phyloP scores from a whole-genome alignment of 2,329 filamentous ascomycete species.

The Xylariaceae sp. region DNA sequence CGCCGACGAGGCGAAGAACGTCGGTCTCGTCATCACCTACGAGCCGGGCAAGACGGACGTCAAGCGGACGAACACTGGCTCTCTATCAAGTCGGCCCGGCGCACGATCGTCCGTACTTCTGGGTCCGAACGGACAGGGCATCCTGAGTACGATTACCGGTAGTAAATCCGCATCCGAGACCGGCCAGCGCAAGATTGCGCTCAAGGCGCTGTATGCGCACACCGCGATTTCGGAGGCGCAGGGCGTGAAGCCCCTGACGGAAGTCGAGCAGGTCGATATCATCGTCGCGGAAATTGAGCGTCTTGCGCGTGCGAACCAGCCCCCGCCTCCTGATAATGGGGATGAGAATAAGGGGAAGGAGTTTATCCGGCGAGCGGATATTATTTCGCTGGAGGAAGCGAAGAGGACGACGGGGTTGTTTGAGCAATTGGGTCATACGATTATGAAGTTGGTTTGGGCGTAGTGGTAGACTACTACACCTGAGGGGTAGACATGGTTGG shows the following conservation, averaged over 20 bases:
- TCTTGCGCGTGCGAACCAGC: conserved; percentile 49
- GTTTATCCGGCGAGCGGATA: conserved; percentile 56
- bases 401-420: conserved; percentile 80
- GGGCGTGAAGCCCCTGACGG: conserved; percentile 42
- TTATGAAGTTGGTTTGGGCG: conserved; percentile 92
- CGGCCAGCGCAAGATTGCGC: conserved; percentile 43
- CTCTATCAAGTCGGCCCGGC: conserved; percentile 54
- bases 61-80: conserved; percentile 78
- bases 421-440: conserved; percentile 79
- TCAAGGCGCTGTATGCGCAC: conserved; percentile 51
- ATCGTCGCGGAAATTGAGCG: conserved; percentile 75
- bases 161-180: conserved; percentile 26
- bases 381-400: conserved; percentile 80
- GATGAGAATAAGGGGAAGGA: conserved; percentile 8
- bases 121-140: conserved; percentile 22
- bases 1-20: conserved; percentile 71
- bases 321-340: conserved; percentile 28
- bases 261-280: conserved; percentile 52
- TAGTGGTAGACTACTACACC: conserved; percentile 21
- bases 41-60: conserved; percentile 65
- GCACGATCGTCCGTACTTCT: conserved; percentile 21
- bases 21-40: conserved; percentile 79
- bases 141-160: conserved; percentile 23
- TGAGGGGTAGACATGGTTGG: too few relatives aligned
- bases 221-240: conserved; percentile 52